Evolutionary conservation across 352 stramenopile genomes (phyloP).

Genomic region (Pythium oligandrum): DNA sequence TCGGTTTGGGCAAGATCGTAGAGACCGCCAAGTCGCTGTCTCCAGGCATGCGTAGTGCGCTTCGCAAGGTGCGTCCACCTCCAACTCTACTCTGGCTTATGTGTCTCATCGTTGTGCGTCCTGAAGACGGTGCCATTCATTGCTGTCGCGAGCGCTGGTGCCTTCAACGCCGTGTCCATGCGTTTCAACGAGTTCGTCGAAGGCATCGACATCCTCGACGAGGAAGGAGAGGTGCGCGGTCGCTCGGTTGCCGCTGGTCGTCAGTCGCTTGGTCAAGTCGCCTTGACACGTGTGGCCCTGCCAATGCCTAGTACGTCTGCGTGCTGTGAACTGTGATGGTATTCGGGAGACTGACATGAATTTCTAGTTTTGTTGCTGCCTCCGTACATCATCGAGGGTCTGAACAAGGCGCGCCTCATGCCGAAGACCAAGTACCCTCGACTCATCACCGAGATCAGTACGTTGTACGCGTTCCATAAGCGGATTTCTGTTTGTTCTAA

Average conservation of each 20-base stretch:
- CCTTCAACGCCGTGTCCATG: constrained; percentile 86
- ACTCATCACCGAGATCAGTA: constrained; percentile 74
- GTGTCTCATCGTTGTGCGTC: too few species aligned
- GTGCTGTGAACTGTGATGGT: too few species aligned
- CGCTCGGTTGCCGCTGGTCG: constrained; percentile 72
- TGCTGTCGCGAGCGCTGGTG: constrained; percentile 74
- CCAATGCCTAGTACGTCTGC: constrained; percentile 67
- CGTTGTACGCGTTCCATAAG: constrained; percentile 1
- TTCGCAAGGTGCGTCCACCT: constrained; percentile 45
- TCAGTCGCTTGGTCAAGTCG: constrained; percentile 76
- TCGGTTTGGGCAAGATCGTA: constrained; percentile 71
- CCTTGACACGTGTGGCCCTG: constrained; percentile 70
- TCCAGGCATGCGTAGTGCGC: constrained; percentile 44
- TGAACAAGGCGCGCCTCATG: constrained; percentile 76
- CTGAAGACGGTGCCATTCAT: constrained; percentile 79
- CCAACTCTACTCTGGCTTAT: too few species aligned
- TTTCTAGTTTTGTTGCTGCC: constrained; percentile 51
- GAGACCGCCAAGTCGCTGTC: constrained; percentile 73
- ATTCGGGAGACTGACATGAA: too few species aligned
- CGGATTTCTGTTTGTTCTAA: too few species aligned
- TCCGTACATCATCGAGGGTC: constrained; percentile 72
- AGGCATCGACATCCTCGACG: constrained; percentile 81
- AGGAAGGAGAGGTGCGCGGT: constrained; percentile 72
- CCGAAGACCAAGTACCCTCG: constrained; percentile 62
- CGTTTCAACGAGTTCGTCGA: constrained; percentile 82